Evolutionary conservation across 225 moss, liverwort and hornwort genomes (phyloP), one percentile per base, ranked within the genome.

Genomic region (Pseudoscleropodium purum): DNA sequence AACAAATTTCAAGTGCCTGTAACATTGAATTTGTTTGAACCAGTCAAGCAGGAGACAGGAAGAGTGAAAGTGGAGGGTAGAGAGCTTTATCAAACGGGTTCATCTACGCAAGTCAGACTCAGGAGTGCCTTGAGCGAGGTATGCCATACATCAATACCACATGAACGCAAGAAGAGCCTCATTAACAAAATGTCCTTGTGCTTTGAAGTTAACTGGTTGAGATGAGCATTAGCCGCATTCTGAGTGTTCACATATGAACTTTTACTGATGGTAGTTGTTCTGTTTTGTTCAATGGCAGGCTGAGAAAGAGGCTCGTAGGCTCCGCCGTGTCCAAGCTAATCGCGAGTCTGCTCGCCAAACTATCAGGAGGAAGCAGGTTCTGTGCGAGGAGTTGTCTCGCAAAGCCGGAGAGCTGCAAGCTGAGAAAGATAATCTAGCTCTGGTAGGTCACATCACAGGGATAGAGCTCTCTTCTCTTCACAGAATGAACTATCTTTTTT

Each of bases 331-430:
- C n/a, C 94, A 94, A 88, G 94, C 94, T 18, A 94, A 94, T 79
- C 93, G 94, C 15, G 94, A 94, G 79, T 94, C 94, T 93, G 94
- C 94, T 79, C 93, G 94, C 57, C 94, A 94, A 83, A 99, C 99
- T 36, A 99, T 99, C 17, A 88, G 96, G 52, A 94, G 95, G 79
- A 99, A 99, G 92, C 99, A 99, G 97, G 99, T 97, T 74, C 75
- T 96, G 37, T 97, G 97, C 83, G 97, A 99, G 90, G 95, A 97
- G 75, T 92, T 97, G 83, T 91, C 96, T 77, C 93, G 91, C 85
- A 97, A 94, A 89, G 93, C 97, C 51, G 92, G 94, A 81, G 83
- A 88, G 62, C 94, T 97, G 45, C 84, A 93, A 62, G 61, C 79
- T n/a, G 97, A 97, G 86, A 96, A 97, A 81, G 97, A 95, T 27